Conservation (phyloP, 306 rosid genomes). For the Abrus pulchellus region DNA sequence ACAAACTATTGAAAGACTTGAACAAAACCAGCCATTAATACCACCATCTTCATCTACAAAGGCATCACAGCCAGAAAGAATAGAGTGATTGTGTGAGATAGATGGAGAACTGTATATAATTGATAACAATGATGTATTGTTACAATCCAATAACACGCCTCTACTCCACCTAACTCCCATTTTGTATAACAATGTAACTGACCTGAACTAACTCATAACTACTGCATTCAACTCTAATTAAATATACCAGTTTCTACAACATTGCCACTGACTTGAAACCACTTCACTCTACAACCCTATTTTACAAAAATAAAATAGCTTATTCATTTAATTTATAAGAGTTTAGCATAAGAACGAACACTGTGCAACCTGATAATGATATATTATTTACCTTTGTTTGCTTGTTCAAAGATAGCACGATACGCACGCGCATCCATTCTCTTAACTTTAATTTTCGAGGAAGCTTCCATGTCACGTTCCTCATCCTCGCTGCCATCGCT, state of each 20-base stretch:
- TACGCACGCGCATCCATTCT: conserved; percentile 55
- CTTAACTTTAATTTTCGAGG: conserved; percentile 45
- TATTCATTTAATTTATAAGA: neutral
- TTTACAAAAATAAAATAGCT: conserved; percentile 7
- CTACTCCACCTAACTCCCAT: neutral
- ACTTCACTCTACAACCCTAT: neutral
- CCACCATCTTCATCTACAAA: neutral
- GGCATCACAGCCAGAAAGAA: conserved; percentile 8
- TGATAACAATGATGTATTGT: neutral
- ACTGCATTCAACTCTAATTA: neutral
- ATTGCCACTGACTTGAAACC: neutral
- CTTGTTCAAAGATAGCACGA: conserved; percentile 38
- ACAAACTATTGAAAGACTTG: conserved; percentile 5
- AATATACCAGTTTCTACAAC: neutral
- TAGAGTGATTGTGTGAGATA: neutral
- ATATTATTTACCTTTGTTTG: conserved; percentile 35
- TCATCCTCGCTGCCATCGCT: conserved; percentile 38
- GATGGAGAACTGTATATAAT: neutral
- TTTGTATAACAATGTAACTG: neutral
- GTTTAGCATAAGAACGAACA: neutral
- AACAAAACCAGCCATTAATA: conserved; percentile 3
- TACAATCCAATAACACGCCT: conserved; percentile 3
- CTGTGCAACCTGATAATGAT: conserved; percentile 39
- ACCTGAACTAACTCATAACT: neutral
- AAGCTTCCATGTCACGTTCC: conserved; percentile 41